These are phyloP conservation scores for Ceratocystis lukuohia DNA, from an alignment of 2,329 filamentous ascomycete genomes.

Conservation along the genomic window DNA sequence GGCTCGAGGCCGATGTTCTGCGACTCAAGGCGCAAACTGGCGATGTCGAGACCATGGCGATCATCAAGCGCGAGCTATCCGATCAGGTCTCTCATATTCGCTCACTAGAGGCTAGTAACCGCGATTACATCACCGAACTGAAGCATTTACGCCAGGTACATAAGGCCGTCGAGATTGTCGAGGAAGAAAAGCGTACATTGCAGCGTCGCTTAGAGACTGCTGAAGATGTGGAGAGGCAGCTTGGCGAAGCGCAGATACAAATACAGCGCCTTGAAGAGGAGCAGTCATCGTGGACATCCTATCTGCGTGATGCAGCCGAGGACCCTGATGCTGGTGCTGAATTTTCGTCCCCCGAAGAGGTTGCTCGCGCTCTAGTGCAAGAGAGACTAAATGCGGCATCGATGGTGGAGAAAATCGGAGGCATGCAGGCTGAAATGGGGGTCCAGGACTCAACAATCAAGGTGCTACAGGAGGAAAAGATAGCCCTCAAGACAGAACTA, in stretches of 20 bases:
- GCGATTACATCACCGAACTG: conserved; percentile 66
- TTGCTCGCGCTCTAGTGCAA: conserved; percentile 72
- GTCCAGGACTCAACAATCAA: conserved; percentile 67
- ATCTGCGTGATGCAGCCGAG: conserved; percentile 46
- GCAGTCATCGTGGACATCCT: conserved; percentile 70
- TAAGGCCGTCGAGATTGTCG: conserved; percentile 82
- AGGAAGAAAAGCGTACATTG: conserved; percentile 82
- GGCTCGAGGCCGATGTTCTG: conserved; percentile 71
- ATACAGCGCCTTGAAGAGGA: conserved; percentile 83
- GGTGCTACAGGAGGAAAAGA: conserved; percentile 56
- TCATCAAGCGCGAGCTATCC: conserved; percentile 76
- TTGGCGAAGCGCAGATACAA: conserved; percentile 68
- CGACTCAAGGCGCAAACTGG: conserved; percentile 74
- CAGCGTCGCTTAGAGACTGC: conserved; percentile 65
- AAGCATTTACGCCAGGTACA: conserved; percentile 68
- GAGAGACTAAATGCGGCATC: conserved; percentile 68
- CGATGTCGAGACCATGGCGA: conserved; percentile 69
- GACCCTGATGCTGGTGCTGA: conserved; percentile 50
- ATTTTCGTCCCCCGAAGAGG: conserved; percentile 76
- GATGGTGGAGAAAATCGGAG: conserved; percentile 68
- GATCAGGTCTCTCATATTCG: conserved; percentile 90
- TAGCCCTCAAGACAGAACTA: conserved; percentile 50
- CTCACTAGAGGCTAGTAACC: conserved; percentile 63
- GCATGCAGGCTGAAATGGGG: conserved; percentile 61
- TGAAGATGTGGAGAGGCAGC: conserved; percentile 58